Evolutionary conservation across 192 early-diverging fungal species (phyloP).

Genomic region (Backusella tarrabulga): DNA sequence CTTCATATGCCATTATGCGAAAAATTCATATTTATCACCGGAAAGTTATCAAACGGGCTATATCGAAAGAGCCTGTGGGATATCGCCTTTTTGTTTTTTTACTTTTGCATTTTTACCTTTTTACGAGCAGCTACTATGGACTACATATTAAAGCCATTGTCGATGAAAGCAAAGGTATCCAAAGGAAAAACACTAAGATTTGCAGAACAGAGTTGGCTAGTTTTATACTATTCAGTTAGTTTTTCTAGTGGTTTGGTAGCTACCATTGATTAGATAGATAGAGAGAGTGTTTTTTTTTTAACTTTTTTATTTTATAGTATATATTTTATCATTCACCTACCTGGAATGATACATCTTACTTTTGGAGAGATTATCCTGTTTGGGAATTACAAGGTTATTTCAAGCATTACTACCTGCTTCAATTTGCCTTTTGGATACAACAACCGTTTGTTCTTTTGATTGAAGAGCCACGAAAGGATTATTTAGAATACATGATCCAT

Average conservation of each 20-base stretch:
- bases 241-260: slow-evolving; percentile 57
- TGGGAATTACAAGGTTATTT: slow-evolving; percentile 35
- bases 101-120: slow-evolving; percentile 60
- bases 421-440: slow-evolving; percentile 59
- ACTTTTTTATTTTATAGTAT: slow-evolving; percentile 34
- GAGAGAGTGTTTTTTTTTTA: neutral
- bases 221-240: slow-evolving; percentile 64
- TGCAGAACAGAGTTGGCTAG: slow-evolving; percentile 69
- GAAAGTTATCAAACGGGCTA: slow-evolving; percentile 20
- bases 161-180: slow-evolving; percentile 20
- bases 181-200: slow-evolving; percentile 51
- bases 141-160: slow-evolving; percentile 42
- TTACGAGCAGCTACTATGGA: slow-evolving; percentile 53
- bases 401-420: slow-evolving; percentile 57
- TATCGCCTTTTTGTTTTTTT: slow-evolving; percentile 60
- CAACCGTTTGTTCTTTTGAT: slow-evolving; percentile 55
- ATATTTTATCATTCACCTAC: slow-evolving; percentile 60
- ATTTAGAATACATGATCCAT: slow-evolving; percentile 51
- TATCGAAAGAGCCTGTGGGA: slow-evolving; percentile 60
- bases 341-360: slow-evolving; percentile 57
- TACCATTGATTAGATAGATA: neutral
- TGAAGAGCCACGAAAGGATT: slow-evolving; percentile 57
- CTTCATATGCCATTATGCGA: slow-evolving; percentile 23
- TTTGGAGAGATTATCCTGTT: slow-evolving; percentile 55
- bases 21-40: slow-evolving; percentile 27